A percentile compares a stretch with the other conserved stretches of the same genome.
phyloP scores from a whole-genome alignment of 192 early-diverging fungal genomes.

The Coemansia reversa region DNA sequence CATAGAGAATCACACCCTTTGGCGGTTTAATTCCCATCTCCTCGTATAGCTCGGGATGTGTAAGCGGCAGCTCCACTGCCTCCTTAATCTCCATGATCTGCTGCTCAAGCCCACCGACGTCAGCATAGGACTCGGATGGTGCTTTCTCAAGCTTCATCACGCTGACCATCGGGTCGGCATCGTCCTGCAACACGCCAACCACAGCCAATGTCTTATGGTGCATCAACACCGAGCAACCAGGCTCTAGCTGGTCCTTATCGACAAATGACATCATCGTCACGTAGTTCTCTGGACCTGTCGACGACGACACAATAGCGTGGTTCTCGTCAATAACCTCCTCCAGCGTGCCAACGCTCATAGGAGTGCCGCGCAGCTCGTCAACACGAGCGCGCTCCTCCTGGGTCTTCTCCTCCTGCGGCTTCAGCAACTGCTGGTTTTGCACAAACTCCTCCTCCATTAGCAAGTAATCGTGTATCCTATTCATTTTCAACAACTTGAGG shows the following conservation, averaged over 20 bases:
- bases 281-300: conserved; percentile 94
- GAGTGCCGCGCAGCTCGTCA: conserved; percentile 93
- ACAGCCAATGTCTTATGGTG: conserved; percentile 92
- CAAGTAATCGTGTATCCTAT: conserved; percentile 98
- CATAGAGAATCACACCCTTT: conserved; percentile 96
- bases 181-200: conserved; percentile 92
- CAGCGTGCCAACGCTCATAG: conserved; percentile 93
- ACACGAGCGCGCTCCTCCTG: conserved; percentile 93
- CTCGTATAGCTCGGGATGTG: conserved; percentile 95
- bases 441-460: conserved; percentile 99
- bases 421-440: conserved; percentile 95
- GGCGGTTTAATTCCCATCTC: conserved; percentile 99
- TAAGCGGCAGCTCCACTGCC: conserved; percentile 95
- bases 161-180: conserved; percentile 97
- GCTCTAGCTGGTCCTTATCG: conserved; percentile 97
- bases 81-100: conserved; percentile 99
- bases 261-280: conserved; percentile 98
- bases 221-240: conserved; percentile 91
- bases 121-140: conserved; percentile 96
- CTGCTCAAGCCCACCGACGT: conserved; percentile 94
- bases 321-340: conserved; percentile 99
- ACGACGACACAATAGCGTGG: conserved; percentile 95
- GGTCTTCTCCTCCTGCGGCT: conserved; percentile 93
- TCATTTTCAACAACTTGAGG: conserved; percentile 95
- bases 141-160: conserved; percentile 99